These are phyloP conservation scores for Calocybe gangraenosa DNA, from an alignment of 768 basidiomycete species.

Conservation along the genomic window DNA sequence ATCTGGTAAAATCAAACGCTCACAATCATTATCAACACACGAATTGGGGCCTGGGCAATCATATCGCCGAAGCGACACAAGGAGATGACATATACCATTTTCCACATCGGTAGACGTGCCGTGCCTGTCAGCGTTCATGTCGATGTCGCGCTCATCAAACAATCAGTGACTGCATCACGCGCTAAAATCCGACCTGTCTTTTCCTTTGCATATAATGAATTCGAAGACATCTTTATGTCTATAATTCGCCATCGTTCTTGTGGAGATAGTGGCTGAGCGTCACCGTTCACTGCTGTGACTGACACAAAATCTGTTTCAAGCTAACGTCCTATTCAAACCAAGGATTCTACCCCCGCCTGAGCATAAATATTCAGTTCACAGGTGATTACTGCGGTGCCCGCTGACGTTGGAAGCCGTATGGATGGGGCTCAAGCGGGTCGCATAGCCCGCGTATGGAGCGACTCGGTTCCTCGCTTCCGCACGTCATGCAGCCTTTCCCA, in stretches of 20 bases:
- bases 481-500: too few relatives aligned
- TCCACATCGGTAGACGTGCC: neutral
- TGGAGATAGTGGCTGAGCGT: neutral
- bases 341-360: too few relatives aligned
- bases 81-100: neutral
- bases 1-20: neutral
- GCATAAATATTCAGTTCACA: too few relatives aligned
- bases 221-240: neutral
- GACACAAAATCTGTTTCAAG: too few relatives aligned
- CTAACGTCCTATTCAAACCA: too few relatives aligned
- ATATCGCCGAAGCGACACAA: constrained; percentile 11
- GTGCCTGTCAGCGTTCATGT: neutral
- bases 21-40: neutral
- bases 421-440: too few relatives aligned
- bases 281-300: too few relatives aligned
- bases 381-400: too few relatives aligned
- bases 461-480: too few relatives aligned
- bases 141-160: constrained; percentile 10
- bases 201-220: neutral
- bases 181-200: neutral
- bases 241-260: neutral
- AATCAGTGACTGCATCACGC: constrained; percentile 7
- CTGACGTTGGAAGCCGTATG: too few relatives aligned
- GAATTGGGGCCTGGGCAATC: constrained; percentile 6
- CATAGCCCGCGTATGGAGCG: too few relatives aligned